Conservation (phyloP, 2,329 filamentous ascomycete species). For the Xylariaceae sp. region DNA sequence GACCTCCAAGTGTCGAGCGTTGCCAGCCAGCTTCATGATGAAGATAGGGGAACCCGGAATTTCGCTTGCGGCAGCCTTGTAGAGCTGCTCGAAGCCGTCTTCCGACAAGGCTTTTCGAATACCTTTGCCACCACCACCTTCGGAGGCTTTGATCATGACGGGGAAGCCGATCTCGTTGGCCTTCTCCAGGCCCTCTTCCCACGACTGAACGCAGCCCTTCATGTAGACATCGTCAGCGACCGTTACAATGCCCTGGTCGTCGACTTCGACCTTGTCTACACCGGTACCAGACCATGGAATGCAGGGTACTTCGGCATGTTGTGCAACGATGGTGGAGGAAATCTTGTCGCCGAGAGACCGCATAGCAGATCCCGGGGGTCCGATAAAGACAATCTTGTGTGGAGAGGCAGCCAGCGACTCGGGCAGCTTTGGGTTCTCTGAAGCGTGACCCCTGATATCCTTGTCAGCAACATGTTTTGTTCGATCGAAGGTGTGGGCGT, state of each 20-base stretch:
- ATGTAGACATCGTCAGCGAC: conserved; percentile 81
- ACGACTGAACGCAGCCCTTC: conserved; percentile 85
- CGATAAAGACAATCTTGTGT: conserved; percentile 99
- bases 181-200: conserved; percentile 82
- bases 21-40: conserved; percentile 99
- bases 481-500: neutral
- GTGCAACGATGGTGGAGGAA: conserved; percentile 97
- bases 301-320: conserved; percentile 92
- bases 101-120: conserved; percentile 91
- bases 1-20: conserved; percentile 93
- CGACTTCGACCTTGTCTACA: conserved; percentile 74
- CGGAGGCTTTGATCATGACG: conserved; percentile 99
- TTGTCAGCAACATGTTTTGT: conserved; percentile 7
- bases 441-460: conserved; percentile 78
- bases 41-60: conserved; percentile 99
- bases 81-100: conserved; percentile 78
- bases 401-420: conserved; percentile 93
- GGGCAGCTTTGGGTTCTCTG: conserved; percentile 95
- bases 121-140: conserved; percentile 98
- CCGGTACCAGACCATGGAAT: conserved; percentile 99
- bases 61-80: conserved; percentile 94
- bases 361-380: conserved; percentile 96
- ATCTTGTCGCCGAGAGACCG: conserved; percentile 99
- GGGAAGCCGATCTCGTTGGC: conserved; percentile 94
- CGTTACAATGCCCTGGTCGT: conserved; percentile 83